Evolutionary conservation across 2,329 filamentous ascomycete species (phyloP), one percentile per base, ranked within the genome.

Genomic region (Pochonia chlamydosporia): DNA sequence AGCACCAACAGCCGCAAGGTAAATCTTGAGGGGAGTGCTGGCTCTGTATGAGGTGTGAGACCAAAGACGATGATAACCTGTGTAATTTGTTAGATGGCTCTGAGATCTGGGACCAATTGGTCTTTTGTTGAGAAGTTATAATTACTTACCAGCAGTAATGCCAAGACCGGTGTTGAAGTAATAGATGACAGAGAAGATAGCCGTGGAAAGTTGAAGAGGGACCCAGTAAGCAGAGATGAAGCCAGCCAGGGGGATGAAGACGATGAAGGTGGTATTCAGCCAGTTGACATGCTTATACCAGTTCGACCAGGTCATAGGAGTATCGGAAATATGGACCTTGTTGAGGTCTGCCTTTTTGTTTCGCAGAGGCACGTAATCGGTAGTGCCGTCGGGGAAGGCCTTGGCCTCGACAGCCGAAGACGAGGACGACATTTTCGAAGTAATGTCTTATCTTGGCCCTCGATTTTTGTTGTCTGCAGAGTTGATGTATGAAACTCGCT

Each of bases 241-340:
- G 53, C 90, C 90, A 49, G 79, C 74, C 41, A 91, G 52, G 36
- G 91, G 90, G 40, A 95, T 78, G 56, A 85, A 75, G 55, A 95
- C 68, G 64, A 95, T 92, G 65, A 96, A 79, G 52, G 76, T 78
- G 53, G 88, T 84, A 68, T 95, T 96, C 56, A 96, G 78, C 89
- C 90, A 96, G 78, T 95, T 90, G 74, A 96, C 79, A 64, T 96
- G 90, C 72, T 91, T 85, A 72, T 90, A 84, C 87, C 88, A 93
- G 74, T 95, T 96, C 60, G 76, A 73, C 68, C 75, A 78, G 50
- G 88, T 95, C 58, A 95, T 84, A 49, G 87, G 85, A 53, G 81
- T 80, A 54, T 95, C 89, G 54, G 88, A 82, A 69, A 95, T 93
- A 69, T 95, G 89, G 61, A 85, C 79, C 73, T 95, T 95, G 74